A percentile compares a stretch with the other conserved stretches of the same genome.
phyloP scores from a whole-genome alignment of 176 grass and related monocot species.

The Poa annua region DNA sequence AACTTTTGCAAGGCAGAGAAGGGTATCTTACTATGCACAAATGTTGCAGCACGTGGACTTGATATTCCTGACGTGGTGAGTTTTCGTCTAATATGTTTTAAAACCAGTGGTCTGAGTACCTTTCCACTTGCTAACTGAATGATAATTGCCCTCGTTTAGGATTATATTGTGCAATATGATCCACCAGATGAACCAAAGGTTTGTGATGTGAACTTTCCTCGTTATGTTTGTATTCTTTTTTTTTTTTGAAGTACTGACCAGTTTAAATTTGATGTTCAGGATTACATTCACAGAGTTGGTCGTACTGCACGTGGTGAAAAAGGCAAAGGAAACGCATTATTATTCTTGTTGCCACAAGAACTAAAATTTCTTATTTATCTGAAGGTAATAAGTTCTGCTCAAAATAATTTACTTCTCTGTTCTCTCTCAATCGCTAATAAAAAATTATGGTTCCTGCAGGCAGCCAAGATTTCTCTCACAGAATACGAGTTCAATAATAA shows the following conservation, averaged over 20 bases:
- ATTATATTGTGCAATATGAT: constrained; percentile 98
- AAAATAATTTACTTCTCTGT: neutral
- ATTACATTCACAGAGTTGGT: constrained; percentile 96
- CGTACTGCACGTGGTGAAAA: constrained; percentile 95
- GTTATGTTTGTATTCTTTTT: constrained; percentile 5
- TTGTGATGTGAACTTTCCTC: constrained; percentile 10
- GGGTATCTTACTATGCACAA: constrained; percentile 88
- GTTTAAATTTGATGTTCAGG: constrained; percentile 60
- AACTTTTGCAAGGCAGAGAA: constrained; percentile 91
- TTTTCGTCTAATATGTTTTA: constrained; percentile 27
- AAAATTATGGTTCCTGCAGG: constrained; percentile 55
- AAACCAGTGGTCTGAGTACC: neutral
- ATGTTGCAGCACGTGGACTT: constrained; percentile 95
- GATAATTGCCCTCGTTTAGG: constrained; percentile 51
- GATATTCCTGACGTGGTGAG: constrained; percentile 96
- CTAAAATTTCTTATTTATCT: constrained; percentile 83
- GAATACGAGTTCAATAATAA: constrained; percentile 88
- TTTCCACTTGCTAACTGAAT: constrained; percentile 22
- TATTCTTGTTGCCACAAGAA: constrained; percentile 94
- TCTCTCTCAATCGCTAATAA: neutral
- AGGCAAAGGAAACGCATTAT: constrained; percentile 77
- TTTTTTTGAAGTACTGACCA: neutral
- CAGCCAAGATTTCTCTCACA: constrained; percentile 84
- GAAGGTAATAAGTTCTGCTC: constrained; percentile 54
- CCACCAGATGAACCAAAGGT: constrained; percentile 99